Percentiles rank a stretch among this genome's conserved stretches.
Conservation (phyloP, 495 filamentous ascomycete genomes). For the Darksidea phi region DNA sequence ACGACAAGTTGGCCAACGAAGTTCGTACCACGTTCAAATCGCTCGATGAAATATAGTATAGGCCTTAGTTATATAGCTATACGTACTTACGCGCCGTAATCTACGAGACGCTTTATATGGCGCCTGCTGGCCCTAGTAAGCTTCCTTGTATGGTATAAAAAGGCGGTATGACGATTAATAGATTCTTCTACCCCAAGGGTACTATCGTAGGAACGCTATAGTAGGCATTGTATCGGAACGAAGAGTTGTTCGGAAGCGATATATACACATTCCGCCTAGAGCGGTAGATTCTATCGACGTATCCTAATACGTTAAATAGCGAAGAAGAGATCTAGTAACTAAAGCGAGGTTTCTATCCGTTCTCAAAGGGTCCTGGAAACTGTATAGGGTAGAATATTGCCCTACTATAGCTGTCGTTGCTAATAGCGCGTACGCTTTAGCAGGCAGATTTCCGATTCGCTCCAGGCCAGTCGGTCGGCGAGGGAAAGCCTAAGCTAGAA, state of each 20-base stretch:
- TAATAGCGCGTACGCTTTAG: not conserved
- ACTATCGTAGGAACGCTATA: not conserved
- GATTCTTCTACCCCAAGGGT: slow-evolving; percentile 6
- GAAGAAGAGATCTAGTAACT: not conserved
- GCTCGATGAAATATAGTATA: not conserved
- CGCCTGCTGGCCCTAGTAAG: slow-evolving; percentile 7
- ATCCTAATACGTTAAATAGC: not conserved
- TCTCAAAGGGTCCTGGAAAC: not conserved
- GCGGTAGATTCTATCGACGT: not conserved
- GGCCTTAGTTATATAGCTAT: not conserved
- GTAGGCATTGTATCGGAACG: slow-evolving; percentile 9
- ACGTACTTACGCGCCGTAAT: slow-evolving; percentile 10
- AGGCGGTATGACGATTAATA: slow-evolving; percentile 1
- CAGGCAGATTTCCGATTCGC: not conserved
- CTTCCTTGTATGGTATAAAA: not conserved
- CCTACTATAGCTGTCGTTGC: not conserved
- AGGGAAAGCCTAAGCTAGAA: not conserved
- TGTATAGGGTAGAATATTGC: slow-evolving; percentile 9
- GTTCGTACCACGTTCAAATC: not conserved
- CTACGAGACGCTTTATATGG: slow-evolving; percentile 6
- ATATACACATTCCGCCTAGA: slow-evolving; percentile 1
- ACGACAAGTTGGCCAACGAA: not conserved
- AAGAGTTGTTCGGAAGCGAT: not conserved
- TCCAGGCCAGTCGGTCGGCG: not conserved
- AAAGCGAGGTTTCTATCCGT: not conserved